phyloP scores from a whole-genome alignment of 257 asterid genomes.

The Nicotiana knightiana region DNA sequence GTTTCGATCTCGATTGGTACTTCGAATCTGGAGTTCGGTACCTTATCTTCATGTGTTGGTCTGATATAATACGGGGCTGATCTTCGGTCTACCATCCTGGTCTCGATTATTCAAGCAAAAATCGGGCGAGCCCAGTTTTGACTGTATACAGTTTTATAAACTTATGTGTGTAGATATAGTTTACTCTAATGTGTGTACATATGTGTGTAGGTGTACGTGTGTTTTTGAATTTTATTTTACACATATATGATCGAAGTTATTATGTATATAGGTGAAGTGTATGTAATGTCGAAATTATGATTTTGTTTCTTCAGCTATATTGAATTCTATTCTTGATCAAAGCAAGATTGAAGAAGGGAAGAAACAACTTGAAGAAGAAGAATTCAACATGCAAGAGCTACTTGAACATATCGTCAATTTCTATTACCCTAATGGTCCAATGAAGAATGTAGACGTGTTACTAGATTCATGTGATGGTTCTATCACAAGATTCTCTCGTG shows the following conservation, averaged over 20 bases:
- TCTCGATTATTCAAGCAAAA: too few relatives aligned
- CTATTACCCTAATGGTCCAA: constrained; percentile 46
- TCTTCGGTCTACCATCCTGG: too few relatives aligned
- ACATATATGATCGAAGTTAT: too few relatives aligned
- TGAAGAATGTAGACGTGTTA: constrained; percentile 67
- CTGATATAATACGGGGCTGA: too few relatives aligned
- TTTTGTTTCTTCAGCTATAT: constrained; percentile 27
- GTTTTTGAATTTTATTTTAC: too few relatives aligned
- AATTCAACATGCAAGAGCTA: constrained; percentile 43
- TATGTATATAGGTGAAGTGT: background rate
- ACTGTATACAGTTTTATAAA: too few relatives aligned
- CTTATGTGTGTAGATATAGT: background rate
- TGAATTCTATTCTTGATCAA: constrained; percentile 65
- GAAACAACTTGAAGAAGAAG: constrained; percentile 58
- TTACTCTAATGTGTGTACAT: background rate
- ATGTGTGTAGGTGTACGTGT: too few relatives aligned
- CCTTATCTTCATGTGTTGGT: too few relatives aligned
- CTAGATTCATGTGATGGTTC: constrained; percentile 65
- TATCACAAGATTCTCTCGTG: constrained; percentile 24
- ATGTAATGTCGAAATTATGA: background rate
- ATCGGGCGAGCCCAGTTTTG: too few relatives aligned
- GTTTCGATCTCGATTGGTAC: too few relatives aligned
- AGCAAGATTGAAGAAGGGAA: constrained; percentile 67
- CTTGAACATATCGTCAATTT: constrained; percentile 64
- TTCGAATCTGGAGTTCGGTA: too few relatives aligned